phyloP scores from a whole-genome alignment of 179 eudicot species.

The Beta macrorhiza region DNA sequence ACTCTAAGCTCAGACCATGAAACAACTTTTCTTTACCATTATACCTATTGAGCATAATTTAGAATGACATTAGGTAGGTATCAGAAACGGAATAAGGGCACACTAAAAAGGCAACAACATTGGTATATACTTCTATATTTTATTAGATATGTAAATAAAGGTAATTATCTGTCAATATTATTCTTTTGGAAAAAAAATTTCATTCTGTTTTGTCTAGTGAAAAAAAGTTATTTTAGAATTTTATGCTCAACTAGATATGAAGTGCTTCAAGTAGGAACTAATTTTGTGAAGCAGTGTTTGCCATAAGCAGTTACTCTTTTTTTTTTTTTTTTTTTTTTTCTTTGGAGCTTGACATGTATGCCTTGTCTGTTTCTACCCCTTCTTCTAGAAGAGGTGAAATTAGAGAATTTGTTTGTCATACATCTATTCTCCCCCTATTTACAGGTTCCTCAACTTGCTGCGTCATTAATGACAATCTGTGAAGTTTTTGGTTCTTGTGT shows the following conservation, averaged over 20 bases:
- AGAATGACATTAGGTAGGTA: background rate
- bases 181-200: background rate
- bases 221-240: background rate
- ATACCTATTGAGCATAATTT: background rate
- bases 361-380: background rate
- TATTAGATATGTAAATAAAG: background rate
- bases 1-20: background rate
- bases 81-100: background rate
- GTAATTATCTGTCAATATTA: background rate
- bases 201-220: background rate
- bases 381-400: background rate
- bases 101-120: background rate
- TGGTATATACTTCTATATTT: background rate
- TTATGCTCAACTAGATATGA: background rate
- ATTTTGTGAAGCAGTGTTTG: background rate
- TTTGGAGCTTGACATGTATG: background rate
- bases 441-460: slow-evolving; percentile 95
- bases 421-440: slow-evolving; percentile 1
- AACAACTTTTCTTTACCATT: background rate
- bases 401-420: background rate
- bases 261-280: background rate
- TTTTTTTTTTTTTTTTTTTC: background rate
- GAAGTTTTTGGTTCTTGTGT: slow-evolving; percentile 92
- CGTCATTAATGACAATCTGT: slow-evolving; percentile 90
- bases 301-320: background rate